These are phyloP conservation scores for Sporothrix phasma DNA, from an alignment of 2,329 filamentous ascomycete genomes.

Conservation along the genomic window DNA sequence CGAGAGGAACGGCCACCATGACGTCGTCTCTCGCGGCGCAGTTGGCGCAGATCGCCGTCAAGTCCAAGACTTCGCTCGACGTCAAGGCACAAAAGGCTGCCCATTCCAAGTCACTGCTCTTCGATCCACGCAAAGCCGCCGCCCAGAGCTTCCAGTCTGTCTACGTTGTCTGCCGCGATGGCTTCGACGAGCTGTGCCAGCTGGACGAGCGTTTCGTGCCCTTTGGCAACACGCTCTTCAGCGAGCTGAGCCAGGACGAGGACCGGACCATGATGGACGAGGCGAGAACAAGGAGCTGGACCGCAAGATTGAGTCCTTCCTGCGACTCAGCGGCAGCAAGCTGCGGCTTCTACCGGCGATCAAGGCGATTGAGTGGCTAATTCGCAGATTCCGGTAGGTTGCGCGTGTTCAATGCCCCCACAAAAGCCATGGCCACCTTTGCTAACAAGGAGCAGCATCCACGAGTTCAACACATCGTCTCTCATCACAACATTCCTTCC, in stretches of 20 bases:
- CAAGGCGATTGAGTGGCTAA: constrained; percentile 89
- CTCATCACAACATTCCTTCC: constrained; percentile 82
- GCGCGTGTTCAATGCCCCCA: neutral
- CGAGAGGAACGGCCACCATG: constrained; percentile 15
- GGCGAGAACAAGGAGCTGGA: constrained; percentile 75
- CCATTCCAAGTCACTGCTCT: constrained; percentile 91
- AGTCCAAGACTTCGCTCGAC: constrained; percentile 83
- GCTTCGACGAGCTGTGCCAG: constrained; percentile 82
- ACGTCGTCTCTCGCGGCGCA: constrained; percentile 74
- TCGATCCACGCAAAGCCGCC: constrained; percentile 73
- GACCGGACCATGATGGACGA: constrained; percentile 78
- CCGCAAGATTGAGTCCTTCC: constrained; percentile 65
- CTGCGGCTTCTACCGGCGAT: constrained; percentile 78
- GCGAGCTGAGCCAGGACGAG: constrained; percentile 81
- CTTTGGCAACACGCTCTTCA: constrained; percentile 76
- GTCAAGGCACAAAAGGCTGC: constrained; percentile 85
- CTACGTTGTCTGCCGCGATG: constrained; percentile 77
- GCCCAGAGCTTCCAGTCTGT: constrained; percentile 85
- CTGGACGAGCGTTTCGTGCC: constrained; percentile 69
- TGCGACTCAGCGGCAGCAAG: constrained; percentile 66
- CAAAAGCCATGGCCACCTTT: too few species aligned
- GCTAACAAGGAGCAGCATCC: constrained; percentile 48
- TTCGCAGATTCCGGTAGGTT: constrained; percentile 75
- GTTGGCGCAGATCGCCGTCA: constrained; percentile 82
- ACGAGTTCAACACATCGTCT: constrained; percentile 76